Percentiles rank a stretch among this genome's conserved stretches.
Evolutionary conservation across 208 protist genomes (phyloP).

Genomic region (Herpetomonas tarakana): DNA sequence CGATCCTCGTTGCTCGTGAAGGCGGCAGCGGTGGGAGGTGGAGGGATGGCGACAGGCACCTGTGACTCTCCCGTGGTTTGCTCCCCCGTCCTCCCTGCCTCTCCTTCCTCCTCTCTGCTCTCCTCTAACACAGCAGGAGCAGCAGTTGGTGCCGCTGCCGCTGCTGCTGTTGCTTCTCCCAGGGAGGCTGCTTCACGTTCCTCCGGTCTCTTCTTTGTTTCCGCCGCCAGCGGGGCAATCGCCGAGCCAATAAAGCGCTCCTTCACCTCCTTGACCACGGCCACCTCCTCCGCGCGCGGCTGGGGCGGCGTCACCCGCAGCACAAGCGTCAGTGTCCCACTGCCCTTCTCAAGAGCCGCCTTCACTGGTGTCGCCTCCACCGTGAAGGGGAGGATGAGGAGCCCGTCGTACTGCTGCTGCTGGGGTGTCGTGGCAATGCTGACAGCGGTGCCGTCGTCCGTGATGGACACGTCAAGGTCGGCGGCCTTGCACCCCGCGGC

Average conservation of each 20-base stretch:
- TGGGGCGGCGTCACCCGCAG: conserved; percentile 68
- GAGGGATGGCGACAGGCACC: background rate
- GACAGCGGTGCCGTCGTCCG: conserved; percentile 50
- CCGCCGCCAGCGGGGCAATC: background rate
- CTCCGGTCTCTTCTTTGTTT: background rate
- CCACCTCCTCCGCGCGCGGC: conserved; percentile 22
- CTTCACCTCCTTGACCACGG: conserved; percentile 36
- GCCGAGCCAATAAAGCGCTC: background rate
- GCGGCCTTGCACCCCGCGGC: conserved; percentile 32
- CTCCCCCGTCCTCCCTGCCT: conserved; percentile 3
- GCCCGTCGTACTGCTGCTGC: conserved; percentile 45
- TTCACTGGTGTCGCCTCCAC: conserved; percentile 56
- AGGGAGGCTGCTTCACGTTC: background rate
- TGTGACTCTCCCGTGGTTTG: background rate
- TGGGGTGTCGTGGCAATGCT: conserved; percentile 37
- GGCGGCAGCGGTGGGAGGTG: conserved; percentile 1
- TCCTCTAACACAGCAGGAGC: background rate
- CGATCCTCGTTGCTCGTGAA: conserved; percentile 10
- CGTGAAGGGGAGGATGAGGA: conserved; percentile 72
- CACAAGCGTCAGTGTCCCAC: conserved; percentile 58
- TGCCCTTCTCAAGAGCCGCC: conserved; percentile 63
- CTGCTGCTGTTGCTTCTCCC: background rate
- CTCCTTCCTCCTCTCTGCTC: conserved; percentile 2
- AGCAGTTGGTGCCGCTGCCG: background rate
- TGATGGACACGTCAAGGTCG: conserved; percentile 54